Conservation (phyloP, 2,329 filamentous ascomycete species). For the Colletotrichum sp. region DNA sequence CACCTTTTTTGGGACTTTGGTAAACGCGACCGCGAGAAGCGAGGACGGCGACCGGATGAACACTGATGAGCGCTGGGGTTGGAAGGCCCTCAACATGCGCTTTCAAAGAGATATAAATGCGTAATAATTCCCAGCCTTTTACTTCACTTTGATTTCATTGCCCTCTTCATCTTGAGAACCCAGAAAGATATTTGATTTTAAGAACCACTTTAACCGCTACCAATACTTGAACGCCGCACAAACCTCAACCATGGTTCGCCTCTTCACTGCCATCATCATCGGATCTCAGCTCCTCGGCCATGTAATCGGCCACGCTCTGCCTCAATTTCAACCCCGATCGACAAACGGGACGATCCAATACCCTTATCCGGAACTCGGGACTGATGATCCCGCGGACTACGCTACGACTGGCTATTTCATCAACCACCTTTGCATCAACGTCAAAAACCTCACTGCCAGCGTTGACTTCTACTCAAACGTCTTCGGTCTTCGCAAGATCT, state of each 20-base stretch:
- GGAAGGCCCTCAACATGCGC: neutral
- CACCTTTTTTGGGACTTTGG: neutral
- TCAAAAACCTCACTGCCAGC: conserved; percentile 32
- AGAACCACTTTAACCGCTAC: neutral
- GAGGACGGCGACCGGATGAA: neutral
- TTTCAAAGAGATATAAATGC: neutral
- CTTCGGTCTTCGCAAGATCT: conserved; percentile 38
- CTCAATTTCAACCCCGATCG: neutral
- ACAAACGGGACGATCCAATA: neutral
- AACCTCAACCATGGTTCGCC: neutral
- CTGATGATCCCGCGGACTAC: conserved; percentile 24
- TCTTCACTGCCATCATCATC: neutral
- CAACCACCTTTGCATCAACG: conserved; percentile 37
- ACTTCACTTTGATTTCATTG: neutral
- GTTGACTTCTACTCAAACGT: conserved; percentile 36
- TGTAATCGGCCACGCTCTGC: neutral
- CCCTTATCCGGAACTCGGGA: neutral
- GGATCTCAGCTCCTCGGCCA: neutral
- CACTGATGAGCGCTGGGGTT: neutral
- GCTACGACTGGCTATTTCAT: conserved; percentile 37
- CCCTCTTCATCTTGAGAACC: neutral
- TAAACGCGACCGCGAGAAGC: neutral
- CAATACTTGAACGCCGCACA: neutral
- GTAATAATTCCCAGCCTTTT: neutral
- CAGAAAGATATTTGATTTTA: neutral